These are phyloP conservation scores for Ogataea hybrid DNA, from an alignment of 1,139 yeast species.

Conservation along the genomic window DNA sequence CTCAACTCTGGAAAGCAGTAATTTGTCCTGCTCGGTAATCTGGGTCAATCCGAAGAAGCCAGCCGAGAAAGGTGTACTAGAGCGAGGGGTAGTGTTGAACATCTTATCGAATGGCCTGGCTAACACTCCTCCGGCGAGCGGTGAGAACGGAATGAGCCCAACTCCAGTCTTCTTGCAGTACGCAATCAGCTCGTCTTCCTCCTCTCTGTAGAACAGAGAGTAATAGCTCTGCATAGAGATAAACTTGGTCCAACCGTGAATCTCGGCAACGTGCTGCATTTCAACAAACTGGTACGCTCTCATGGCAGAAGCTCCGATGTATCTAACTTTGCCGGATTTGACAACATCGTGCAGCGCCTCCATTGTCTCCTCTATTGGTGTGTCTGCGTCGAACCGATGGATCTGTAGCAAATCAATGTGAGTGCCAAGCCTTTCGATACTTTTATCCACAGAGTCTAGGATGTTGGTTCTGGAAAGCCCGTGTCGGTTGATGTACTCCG, in stretches of 20 bases:
- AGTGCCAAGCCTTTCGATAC: constrained; percentile 51
- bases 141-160: constrained; percentile 52
- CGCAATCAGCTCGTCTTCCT: constrained; percentile 58
- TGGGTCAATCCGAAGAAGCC: constrained; percentile 10
- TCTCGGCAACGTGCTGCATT: constrained; percentile 51
- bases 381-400: constrained; percentile 46
- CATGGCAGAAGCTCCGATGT: constrained; percentile 64
- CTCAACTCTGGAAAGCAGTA: constrained; percentile 52
- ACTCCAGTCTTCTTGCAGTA: constrained; percentile 47
- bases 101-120: constrained; percentile 38
- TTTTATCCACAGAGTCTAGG: constrained; percentile 47
- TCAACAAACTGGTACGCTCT: constrained; percentile 45
- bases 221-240: constrained; percentile 59
- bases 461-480: constrained; percentile 58
- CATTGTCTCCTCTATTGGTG: constrained; percentile 52
- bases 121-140: constrained; percentile 47
- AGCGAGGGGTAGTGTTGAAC: constrained; percentile 15
- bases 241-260: constrained; percentile 52
- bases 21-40: constrained; percentile 32
- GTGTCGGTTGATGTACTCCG: constrained; percentile 35
- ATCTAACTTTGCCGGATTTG: constrained; percentile 46
- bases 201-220: constrained; percentile 56
- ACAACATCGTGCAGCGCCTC: constrained; percentile 52
- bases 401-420: constrained; percentile 49
- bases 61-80: constrained; percentile 11